Base-by-base conservation (phyloP, 495 filamentous ascomycete genomes). In the Pseudevernia furfuracea region DNA sequence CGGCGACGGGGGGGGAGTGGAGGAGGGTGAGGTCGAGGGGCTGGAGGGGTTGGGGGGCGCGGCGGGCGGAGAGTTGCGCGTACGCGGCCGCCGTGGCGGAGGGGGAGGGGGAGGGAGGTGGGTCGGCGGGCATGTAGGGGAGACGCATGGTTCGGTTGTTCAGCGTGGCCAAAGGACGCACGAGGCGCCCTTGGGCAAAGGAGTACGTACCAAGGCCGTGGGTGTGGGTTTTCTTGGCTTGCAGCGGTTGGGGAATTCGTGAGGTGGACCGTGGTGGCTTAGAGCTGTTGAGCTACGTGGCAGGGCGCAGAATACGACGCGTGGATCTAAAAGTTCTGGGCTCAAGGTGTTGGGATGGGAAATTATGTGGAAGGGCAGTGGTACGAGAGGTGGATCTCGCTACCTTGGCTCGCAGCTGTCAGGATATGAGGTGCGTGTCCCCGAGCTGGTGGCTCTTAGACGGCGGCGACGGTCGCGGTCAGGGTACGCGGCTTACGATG, bases 11-110 rank as follows among this genome's bases (percentile, higher is more conserved):
- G 36, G 85, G 89, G 11, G 85, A 81, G 76, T 93, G 89, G 6
- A 93, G 78, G 11, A 93, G 82, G 1, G 89, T 76, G 8, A 86
- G 84, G 74, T 94, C 90, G 15, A 92, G 81, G 0, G 84, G 79
- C 53, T 89, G 83, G 15, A 92, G 81, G 0, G 82, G 82, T 30
- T 84, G 81, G 17, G 86, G 81, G 2, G 78, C 79, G 30, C 88
- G 84, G 36, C 89, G 85, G 30, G 83, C 83, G 38, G 61, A 55
- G 23, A 64, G 25, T 39, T 64, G 56, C 11, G 28, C 34, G 61
- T 64, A 61, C n/a, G 79, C 81, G 11, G 79, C 75, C 2, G 79
- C 75, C 2, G 83, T 73, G n/a, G 73, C 68, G 38, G 62, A 48
- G 10, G 81, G 71, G 8, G 75, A 67, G 21, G 72, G 75, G 64